Evolutionary conservation across 148 eudicot species (phyloP).

Genomic region (Rhododendron molle): DNA sequence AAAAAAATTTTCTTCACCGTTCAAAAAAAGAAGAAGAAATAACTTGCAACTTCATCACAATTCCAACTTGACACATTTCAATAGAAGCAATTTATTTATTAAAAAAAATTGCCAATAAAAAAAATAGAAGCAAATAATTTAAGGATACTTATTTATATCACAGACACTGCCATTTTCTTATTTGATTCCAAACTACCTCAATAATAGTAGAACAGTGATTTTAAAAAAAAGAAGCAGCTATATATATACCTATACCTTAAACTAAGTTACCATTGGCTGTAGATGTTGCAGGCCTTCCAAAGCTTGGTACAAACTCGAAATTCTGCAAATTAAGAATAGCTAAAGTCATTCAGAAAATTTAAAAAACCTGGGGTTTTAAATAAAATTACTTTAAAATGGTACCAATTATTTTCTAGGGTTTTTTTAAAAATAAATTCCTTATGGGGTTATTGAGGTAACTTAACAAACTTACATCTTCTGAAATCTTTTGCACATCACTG

Average conservation of each 20-base stretch:
- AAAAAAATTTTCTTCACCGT: no score
- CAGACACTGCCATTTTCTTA: neutral
- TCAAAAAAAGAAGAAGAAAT: no score
- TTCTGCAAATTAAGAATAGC: neutral
- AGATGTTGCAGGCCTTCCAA: neutral
- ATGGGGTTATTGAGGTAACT: neutral
- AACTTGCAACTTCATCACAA: neutral
- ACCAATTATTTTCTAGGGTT: neutral
- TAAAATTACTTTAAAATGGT: neutral
- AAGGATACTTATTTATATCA: neutral
- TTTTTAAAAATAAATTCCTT: neutral
- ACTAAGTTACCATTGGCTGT: neutral
- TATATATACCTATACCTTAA: neutral
- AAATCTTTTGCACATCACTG: neutral
- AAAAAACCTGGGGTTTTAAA: neutral
- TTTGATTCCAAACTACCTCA: neutral
- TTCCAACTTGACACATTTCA: neutral
- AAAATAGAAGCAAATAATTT: neutral
- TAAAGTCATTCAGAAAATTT: neutral
- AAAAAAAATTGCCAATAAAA: no score
- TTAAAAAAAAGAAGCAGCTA: no score
- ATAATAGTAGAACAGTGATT: neutral
- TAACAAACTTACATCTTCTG: neutral
- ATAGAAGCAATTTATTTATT: no score
- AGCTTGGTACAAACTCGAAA: constrained; percentile 7